phyloP scores from a whole-genome alignment of 2,329 filamentous ascomycete species.

The Fusarium agapanthi region DNA sequence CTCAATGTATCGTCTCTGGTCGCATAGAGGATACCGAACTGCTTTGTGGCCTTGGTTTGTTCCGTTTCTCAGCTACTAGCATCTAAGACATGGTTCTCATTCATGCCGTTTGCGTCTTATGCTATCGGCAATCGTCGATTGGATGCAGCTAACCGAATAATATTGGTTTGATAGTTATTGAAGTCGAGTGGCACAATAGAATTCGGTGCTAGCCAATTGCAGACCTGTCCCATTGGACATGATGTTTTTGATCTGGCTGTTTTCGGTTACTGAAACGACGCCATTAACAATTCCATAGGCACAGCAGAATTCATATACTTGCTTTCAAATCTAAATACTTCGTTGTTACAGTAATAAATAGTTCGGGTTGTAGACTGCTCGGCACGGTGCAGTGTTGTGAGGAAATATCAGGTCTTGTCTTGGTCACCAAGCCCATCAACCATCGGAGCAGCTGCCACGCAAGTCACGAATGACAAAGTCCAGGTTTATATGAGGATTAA shows the following conservation, averaged over 20 bases:
- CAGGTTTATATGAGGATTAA: rapidly evolving
- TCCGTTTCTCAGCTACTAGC: not conserved
- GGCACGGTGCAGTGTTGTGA: too few relatives aligned
- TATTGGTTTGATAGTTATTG: rapidly evolving
- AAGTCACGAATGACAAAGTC: not conserved
- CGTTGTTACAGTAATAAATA: not conserved
- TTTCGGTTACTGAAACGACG: not conserved
- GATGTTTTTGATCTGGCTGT: not conserved
- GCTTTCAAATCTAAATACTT: not conserved
- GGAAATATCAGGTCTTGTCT: too few relatives aligned
- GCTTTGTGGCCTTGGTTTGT: not conserved
- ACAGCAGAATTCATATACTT: not conserved
- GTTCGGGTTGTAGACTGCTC: too few relatives aligned
- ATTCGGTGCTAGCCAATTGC: not conserved
- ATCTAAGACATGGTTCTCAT: not conserved
- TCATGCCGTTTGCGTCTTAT: not conserved
- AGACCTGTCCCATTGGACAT: too few relatives aligned
- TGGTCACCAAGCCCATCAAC: not conserved
- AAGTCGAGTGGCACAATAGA: not conserved
- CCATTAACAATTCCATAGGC: not conserved
- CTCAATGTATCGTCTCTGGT: rapidly evolving
- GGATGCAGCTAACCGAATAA: not conserved
- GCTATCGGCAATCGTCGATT: not conserved
- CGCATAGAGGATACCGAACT: rapidly evolving
- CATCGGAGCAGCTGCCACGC: not conserved